phyloP scores from a whole-genome alignment of 768 basidiomycete genomes.

The Hirschioporus abietinus region DNA sequence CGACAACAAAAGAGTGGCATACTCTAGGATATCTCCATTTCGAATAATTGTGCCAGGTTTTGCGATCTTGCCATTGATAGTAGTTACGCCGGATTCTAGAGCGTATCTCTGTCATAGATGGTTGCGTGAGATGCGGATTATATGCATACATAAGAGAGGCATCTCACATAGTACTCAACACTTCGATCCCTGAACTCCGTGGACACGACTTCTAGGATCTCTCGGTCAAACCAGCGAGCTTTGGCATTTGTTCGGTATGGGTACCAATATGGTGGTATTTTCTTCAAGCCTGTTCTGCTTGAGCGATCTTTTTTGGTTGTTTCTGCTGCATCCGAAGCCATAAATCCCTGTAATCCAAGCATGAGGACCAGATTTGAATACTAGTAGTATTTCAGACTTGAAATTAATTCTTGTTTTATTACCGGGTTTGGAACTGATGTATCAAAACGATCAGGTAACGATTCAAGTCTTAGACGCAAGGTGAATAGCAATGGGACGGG shows the following conservation, averaged over 20 bases:
- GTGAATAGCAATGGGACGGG: not conserved
- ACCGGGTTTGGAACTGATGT: not conserved
- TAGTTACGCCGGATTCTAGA: constrained; percentile 91
- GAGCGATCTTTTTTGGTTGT: not conserved
- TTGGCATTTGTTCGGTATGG: constrained; percentile 93
- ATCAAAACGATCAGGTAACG: not conserved
- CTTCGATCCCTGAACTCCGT: constrained; percentile 93
- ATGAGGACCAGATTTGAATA: not conserved
- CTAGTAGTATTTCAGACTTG: not conserved
- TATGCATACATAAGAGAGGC: not conserved
- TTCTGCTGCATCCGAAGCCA: not conserved
- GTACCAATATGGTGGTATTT: constrained; percentile 87
- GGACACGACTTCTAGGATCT: constrained; percentile 86
- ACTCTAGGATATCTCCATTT: constrained; percentile 92
- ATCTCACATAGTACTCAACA: constrained; percentile 91
- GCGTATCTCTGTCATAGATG: constrained; percentile 46
- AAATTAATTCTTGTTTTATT: not conserved
- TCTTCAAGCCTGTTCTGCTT: constrained; percentile 51
- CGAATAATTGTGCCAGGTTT: constrained; percentile 70
- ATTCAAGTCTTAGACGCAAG: not conserved
- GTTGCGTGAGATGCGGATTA: not conserved
- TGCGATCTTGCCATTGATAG: constrained; percentile 87
- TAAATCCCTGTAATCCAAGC: not conserved
- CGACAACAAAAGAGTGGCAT: not conserved
- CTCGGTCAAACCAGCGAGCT: constrained; percentile 80